Evolutionary conservation across 768 basidiomycete genomes (phyloP).

Genomic region (Tylopilus subfusipes): DNA sequence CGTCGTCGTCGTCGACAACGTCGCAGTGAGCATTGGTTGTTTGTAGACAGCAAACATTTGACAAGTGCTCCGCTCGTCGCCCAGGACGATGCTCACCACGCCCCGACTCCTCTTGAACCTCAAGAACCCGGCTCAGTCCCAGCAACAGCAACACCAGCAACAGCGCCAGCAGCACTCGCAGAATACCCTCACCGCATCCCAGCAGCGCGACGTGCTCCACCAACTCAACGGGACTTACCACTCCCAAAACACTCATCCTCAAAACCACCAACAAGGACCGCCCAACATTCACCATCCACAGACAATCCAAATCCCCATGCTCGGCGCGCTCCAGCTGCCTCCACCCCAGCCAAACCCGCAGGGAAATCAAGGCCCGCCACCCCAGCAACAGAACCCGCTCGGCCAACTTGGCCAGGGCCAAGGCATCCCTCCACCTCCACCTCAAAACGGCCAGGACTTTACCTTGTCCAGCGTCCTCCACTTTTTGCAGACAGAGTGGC

Average conservation of each 20-base stretch:
- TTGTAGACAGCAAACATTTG: constrained; percentile 30
- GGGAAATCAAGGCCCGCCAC: constrained; percentile 38
- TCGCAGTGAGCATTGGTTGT: constrained; percentile 27
- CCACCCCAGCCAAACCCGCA: constrained; percentile 45
- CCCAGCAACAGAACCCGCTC: constrained; percentile 54
- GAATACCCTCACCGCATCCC: constrained; percentile 24
- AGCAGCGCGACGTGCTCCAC: constrained; percentile 30
- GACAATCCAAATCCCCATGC: constrained; percentile 62
- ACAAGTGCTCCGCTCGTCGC: constrained; percentile 19
- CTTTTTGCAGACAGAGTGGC: constrained; percentile 97
- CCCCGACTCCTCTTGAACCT: constrained; percentile 33
- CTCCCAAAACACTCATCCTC: constrained; percentile 16
- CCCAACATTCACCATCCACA: constrained; percentile 37
- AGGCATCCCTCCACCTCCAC: constrained; percentile 67
- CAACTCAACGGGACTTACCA: constrained; percentile 31
- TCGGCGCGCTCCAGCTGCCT: constrained; percentile 65
- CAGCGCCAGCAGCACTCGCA: constrained; percentile 26
- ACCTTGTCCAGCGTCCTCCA: constrained; percentile 93
- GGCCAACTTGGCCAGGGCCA: constrained; percentile 54
- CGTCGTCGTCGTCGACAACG: constrained; percentile 9
- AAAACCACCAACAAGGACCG: constrained; percentile 23
- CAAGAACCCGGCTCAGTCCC: constrained; percentile 27
- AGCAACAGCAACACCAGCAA: constrained; percentile 13
- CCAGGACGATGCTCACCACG: constrained; percentile 31
- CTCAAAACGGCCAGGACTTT: constrained; percentile 87